These are phyloP conservation scores for Mycena metata DNA, from an alignment of 768 basidiomycete genomes.

Conservation along the genomic window DNA sequence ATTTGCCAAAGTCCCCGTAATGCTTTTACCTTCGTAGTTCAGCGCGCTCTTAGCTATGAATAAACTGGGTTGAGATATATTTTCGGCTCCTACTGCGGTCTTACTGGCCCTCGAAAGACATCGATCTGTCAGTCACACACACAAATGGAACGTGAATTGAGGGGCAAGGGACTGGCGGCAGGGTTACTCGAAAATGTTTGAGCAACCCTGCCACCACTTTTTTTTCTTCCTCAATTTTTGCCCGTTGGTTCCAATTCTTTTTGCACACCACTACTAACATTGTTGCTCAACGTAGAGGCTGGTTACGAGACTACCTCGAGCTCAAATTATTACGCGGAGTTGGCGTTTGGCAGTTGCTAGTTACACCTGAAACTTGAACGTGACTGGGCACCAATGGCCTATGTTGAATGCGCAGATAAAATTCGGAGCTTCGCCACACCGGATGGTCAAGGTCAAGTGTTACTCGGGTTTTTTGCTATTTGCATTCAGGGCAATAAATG, in stretches of 20 bases:
- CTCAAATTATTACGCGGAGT: neutral
- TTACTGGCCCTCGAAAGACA: neutral
- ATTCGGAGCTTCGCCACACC: slow-evolving; percentile 5
- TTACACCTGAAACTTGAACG: too few species aligned
- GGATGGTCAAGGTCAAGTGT: neutral
- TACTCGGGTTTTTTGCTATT: too few species aligned
- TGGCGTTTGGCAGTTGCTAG: neutral
- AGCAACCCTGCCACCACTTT: too few species aligned
- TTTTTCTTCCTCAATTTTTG: too few species aligned
- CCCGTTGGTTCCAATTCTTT: too few species aligned
- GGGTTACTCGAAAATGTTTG: too few species aligned
- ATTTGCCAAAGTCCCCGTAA: slow-evolving; percentile 4
- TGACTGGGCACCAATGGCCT: neutral
- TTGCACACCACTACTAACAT: too few species aligned
- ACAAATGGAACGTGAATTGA: slow-evolving; percentile 13
- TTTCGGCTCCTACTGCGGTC: neutral
- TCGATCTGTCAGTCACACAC: slow-evolving; percentile 1
- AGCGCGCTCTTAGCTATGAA: neutral
- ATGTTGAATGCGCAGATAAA: neutral
- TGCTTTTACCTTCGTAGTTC: neutral
- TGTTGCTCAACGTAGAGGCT: too few species aligned
- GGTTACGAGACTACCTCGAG: too few species aligned
- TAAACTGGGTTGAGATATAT: neutral
- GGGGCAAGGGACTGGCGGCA: neutral
- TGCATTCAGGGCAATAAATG: neutral